phyloP scores from a whole-genome alignment of 1,284 basidiomycete species.

The Trametes pubescens region DNA sequence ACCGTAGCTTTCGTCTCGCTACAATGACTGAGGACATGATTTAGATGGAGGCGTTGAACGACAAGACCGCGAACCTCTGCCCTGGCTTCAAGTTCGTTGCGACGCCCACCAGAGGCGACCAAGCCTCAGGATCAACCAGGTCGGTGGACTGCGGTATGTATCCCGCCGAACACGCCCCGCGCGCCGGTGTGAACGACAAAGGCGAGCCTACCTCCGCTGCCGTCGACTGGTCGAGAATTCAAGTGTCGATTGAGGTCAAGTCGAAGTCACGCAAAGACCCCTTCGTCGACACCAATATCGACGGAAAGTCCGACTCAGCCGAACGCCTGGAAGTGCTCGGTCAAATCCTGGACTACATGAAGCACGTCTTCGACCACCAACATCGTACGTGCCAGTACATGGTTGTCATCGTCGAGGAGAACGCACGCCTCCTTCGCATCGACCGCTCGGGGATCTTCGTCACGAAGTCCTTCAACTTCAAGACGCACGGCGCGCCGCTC shows the following conservation, averaged over 20 bases:
- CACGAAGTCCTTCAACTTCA: slow-evolving; percentile 13
- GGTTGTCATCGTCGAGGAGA: slow-evolving; percentile 4
- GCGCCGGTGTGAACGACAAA: too few species aligned
- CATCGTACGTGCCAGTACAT: slow-evolving; percentile 19
- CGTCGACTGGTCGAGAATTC: slow-evolving; percentile 10
- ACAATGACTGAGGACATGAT: background rate
- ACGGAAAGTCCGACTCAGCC: background rate
- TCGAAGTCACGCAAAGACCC: slow-evolving; percentile 6
- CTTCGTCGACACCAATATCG: slow-evolving; percentile 7
- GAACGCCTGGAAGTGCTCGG: slow-evolving; percentile 2
- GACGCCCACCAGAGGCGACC: background rate
- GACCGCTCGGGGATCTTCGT: slow-evolving; percentile 3
- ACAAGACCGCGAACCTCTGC: background rate
- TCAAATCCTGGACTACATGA: slow-evolving; percentile 10
- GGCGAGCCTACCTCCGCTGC: background rate
- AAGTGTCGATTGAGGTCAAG: slow-evolving; percentile 22
- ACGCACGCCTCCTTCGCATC: slow-evolving; percentile 2
- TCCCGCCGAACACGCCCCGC: background rate
- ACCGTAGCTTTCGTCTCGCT: background rate
- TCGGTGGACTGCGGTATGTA: slow-evolving; percentile 4
- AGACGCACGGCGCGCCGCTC: background rate
- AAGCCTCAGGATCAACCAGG: background rate
- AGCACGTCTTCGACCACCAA: slow-evolving; percentile 10
- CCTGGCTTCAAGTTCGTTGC: slow-evolving; percentile 4
- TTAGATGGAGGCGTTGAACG: slow-evolving; percentile 6